Conservation (phyloP, 257 asterid genomes). For the Lycium ferocissimum region DNA sequence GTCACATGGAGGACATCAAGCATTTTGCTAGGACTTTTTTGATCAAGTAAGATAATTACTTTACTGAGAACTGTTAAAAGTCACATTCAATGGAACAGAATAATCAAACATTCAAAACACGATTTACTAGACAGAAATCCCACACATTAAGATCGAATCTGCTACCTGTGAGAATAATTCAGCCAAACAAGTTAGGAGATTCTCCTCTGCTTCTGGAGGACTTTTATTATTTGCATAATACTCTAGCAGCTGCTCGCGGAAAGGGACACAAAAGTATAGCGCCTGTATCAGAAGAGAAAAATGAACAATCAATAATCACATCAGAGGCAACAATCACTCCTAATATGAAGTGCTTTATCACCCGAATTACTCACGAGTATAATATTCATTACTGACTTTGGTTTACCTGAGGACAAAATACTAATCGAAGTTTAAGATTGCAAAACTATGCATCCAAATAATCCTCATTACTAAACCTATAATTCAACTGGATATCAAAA, state of each 20-base stretch:
- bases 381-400: not conserved
- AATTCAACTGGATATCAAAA: not conserved
- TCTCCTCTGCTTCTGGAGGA: slow-evolving; percentile 72
- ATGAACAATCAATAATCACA: slow-evolving; percentile 1
- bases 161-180: slow-evolving; percentile 87
- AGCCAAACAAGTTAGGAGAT: slow-evolving; percentile 87
- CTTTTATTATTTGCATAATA: slow-evolving; percentile 67
- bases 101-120: not conserved
- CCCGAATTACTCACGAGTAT: not conserved
- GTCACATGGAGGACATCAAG: not conserved
- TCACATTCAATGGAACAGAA: not conserved
- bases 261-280: slow-evolving; percentile 87
- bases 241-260: slow-evolving; percentile 82
- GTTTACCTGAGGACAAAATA: too few relatives aligned
- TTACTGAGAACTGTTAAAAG: slow-evolving; percentile 10
- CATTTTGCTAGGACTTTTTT: not conserved
- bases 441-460: not conserved
- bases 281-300: slow-evolving; percentile 55
- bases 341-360: not conserved
- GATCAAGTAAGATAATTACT: not conserved
- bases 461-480: not conserved
- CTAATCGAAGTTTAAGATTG: not conserved
- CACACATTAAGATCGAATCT: not conserved
- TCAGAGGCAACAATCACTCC: not conserved
- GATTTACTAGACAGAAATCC: not conserved